These are phyloP conservation scores for Hymenoscyphus infarciens DNA, from an alignment of 2,329 filamentous ascomycete species.

Conservation along the genomic window DNA sequence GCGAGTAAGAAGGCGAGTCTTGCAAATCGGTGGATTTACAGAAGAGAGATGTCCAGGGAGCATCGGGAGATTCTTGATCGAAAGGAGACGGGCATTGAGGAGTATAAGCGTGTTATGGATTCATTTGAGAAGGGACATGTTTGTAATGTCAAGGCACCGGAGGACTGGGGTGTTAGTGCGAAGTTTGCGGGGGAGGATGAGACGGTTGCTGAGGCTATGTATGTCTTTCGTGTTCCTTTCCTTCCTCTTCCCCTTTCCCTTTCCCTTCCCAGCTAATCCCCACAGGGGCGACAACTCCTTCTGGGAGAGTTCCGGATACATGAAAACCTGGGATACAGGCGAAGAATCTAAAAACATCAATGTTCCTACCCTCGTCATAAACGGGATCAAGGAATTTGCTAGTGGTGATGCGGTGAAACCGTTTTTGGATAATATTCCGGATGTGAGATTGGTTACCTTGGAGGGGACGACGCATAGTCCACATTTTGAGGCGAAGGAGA, in stretches of 20 bases:
- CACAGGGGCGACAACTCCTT: conserved; percentile 37
- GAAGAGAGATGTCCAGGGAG: conserved; percentile 25
- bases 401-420: conserved; percentile 35
- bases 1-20: conserved; percentile 20
- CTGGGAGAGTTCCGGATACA: conserved; percentile 37
- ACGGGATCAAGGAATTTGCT: conserved; percentile 40
- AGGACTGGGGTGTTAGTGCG: conserved; percentile 21
- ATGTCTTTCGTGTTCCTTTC: conserved; percentile 3
- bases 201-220: conserved; percentile 32
- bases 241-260: background rate
- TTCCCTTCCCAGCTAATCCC: too few relatives aligned
- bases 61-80: conserved; percentile 23
- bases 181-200: conserved; percentile 19
- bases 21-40: conserved; percentile 28
- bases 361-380: conserved; percentile 41
- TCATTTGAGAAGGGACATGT: conserved; percentile 23
- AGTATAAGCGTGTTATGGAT: conserved; percentile 20
- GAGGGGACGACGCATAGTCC: background rate
- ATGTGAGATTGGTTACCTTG: conserved; percentile 40
- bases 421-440: conserved; percentile 38
- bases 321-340: conserved; percentile 40
- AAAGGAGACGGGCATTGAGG: conserved; percentile 18
- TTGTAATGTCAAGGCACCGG: conserved; percentile 18
- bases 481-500: conserved; percentile 12
- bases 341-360: conserved; percentile 38